These are phyloP conservation scores for Geotrichum klebahnii DNA, from an alignment of 1,139 yeast species.

Conservation along the genomic window DNA sequence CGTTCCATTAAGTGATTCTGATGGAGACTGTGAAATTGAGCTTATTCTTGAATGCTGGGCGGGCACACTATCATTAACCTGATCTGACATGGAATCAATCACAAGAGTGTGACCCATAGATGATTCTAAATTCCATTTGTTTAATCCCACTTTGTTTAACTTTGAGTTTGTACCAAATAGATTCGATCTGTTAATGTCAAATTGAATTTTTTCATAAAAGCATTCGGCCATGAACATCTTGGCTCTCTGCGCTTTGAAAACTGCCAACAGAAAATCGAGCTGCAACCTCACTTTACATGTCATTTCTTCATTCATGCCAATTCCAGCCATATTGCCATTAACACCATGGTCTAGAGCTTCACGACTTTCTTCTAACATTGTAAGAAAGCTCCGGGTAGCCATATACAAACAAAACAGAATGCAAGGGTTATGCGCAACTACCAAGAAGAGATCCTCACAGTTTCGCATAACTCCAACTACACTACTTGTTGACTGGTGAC, in stretches of 20 bases:
- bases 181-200: constrained; percentile 14
- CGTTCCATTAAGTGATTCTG: no score
- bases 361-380: constrained; percentile 25
- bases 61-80: no score
- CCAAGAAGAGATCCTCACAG: constrained; percentile 24
- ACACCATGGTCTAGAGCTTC: constrained; percentile 11
- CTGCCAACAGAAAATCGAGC: constrained; percentile 30
- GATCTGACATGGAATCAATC: no score
- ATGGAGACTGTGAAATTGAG: no score
- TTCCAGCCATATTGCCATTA: not conserved
- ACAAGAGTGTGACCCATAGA: no score
- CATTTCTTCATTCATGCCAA: not conserved
- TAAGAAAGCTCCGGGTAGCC: constrained; percentile 30
- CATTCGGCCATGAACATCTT: constrained; percentile 26
- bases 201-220: constrained; percentile 23
- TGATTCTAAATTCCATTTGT: no score
- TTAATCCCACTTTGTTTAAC: no score
- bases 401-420: constrained; percentile 28
- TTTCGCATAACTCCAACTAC: constrained; percentile 26
- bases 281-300: constrained; percentile 21
- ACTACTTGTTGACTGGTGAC: constrained; percentile 28
- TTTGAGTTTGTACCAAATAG: no score
- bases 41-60: no score
- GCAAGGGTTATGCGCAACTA: constrained; percentile 24
- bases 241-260: constrained; percentile 24